Percentiles rank a stretch among this genome's conserved stretches.
phyloP scores from a whole-genome alignment of 495 filamentous ascomycete species.

The Beverwykella pulmonaria region DNA sequence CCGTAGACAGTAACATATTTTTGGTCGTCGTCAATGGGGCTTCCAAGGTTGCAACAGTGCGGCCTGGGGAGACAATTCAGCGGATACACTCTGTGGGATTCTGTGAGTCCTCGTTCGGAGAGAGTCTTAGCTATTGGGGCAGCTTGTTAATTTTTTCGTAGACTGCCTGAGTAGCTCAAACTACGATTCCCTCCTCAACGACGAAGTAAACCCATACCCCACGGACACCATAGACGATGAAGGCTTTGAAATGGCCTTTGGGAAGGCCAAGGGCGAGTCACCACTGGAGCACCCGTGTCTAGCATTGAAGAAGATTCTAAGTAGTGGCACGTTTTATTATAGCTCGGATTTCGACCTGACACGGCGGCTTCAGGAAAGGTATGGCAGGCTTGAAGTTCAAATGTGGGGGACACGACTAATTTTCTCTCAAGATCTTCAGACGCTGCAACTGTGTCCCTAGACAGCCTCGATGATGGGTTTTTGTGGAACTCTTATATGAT shows the following conservation, averaged over 20 bases:
- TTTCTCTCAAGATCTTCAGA: conserved; percentile 34
- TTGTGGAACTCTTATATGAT: conserved; percentile 99
- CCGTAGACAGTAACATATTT: conserved; percentile 82
- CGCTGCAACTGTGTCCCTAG: conserved; percentile 45
- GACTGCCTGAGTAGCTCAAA: conserved; percentile 83
- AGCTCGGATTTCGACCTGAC: conserved; percentile 96
- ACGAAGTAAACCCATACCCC: conserved; percentile 60
- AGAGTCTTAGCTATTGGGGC: not conserved
- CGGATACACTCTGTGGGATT: conserved; percentile 88
- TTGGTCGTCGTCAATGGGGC: conserved; percentile 85
- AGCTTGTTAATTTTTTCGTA: conserved; percentile 32
- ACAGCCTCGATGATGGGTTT: conserved; percentile 78
- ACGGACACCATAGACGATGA: conserved; percentile 56
- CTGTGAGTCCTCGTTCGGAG: conserved; percentile 53
- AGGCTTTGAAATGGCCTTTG: conserved; percentile 58
- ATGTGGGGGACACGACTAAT: not conserved
- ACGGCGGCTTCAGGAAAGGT: conserved; percentile 90
- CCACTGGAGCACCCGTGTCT: conserved; percentile 82
- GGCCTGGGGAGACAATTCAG: conserved; percentile 85
- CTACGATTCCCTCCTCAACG: conserved; percentile 72
- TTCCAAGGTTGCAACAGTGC: conserved; percentile 73
- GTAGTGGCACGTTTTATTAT: conserved; percentile 97
- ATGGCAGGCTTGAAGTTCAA: conserved; percentile 36
- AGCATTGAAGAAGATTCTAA: conserved; percentile 85
- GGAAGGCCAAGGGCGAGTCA: conserved; percentile 64